Percentiles rank a stretch among this genome's conserved stretches.
phyloP scores from a whole-genome alignment of 1,284 basidiomycete genomes.

The Sphaerobolus stellatus region DNA sequence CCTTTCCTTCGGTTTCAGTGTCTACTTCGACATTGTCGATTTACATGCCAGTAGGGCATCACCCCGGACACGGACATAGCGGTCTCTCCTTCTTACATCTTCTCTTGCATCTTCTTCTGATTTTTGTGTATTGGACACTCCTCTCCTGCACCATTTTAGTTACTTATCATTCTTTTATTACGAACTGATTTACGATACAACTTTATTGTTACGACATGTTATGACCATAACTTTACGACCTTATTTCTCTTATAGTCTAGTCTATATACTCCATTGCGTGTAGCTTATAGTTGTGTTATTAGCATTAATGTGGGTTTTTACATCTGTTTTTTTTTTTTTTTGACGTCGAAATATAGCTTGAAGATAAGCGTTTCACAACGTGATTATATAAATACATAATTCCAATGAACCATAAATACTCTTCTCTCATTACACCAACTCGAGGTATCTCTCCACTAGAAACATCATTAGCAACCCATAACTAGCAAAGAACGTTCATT shows the following conservation, averaged over 20 bases:
- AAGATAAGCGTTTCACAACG: no score
- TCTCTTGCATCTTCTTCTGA: neutral
- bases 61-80: constrained; percentile 43
- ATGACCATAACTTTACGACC: constrained; percentile 4
- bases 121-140: neutral
- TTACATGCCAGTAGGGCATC: constrained; percentile 53
- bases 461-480: constrained; percentile 8
- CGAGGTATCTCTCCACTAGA: constrained; percentile 81
- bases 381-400: neutral
- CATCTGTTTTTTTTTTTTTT: neutral
- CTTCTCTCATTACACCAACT: constrained; percentile 55
- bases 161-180: constrained; percentile 2
- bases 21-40: constrained; percentile 68
- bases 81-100: neutral
- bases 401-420: neutral
- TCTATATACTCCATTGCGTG: no score
- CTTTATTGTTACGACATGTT: no score
- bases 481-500: neutral
- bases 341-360: neutral
- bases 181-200: no score
- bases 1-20: constrained; percentile 52
- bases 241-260: no score
- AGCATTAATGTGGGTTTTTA: no score
- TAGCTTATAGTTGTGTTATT: no score
- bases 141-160: neutral